These are phyloP conservation scores for Ceratocystis diversiconidia DNA, from an alignment of 2,329 filamentous ascomycete species.

Conservation along the genomic window DNA sequence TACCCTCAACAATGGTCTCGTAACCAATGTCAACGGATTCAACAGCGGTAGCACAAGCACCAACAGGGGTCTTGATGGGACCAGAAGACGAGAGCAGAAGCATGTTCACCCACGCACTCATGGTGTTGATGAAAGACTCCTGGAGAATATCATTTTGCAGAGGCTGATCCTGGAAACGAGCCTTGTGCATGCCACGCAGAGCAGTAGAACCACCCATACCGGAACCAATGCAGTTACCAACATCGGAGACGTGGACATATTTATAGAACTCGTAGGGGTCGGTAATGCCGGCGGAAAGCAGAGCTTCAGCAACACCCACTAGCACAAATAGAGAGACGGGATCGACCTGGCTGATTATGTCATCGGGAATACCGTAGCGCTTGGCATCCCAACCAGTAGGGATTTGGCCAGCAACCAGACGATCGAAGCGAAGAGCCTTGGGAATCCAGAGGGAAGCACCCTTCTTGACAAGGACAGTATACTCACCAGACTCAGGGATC, in stretches of 20 bases:
- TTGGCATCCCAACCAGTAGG: slow-evolving; percentile 96
- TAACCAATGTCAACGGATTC: slow-evolving; percentile 97
- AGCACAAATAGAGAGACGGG: slow-evolving; percentile 91
- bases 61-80: slow-evolving; percentile 95
- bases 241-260: slow-evolving; percentile 94
- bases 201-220: slow-evolving; percentile 93
- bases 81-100: slow-evolving; percentile 90
- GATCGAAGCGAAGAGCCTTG: slow-evolving; percentile 93
- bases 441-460: slow-evolving; percentile 89
- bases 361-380: slow-evolving; percentile 88
- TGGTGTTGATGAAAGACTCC: slow-evolving; percentile 99
- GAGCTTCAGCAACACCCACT: slow-evolving; percentile 80
- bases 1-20: slow-evolving; percentile 96
- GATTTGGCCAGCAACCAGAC: slow-evolving; percentile 91
- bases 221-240: slow-evolving; percentile 96
- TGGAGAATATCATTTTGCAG: slow-evolving; percentile 98
- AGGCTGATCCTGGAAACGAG: slow-evolving; percentile 90
- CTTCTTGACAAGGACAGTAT: slow-evolving; percentile 87
- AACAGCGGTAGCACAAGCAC: slow-evolving; percentile 91
- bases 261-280: slow-evolving; percentile 99
- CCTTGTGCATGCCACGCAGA: slow-evolving; percentile 94
- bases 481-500: slow-evolving; percentile 85
- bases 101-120: slow-evolving; percentile 99
- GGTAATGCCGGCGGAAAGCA: slow-evolving; percentile 86
- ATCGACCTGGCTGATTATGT: slow-evolving; percentile 95